Conservation (phyloP, 176 grass and related monocot genomes). For the Urochloa ruziziensis region DNA sequence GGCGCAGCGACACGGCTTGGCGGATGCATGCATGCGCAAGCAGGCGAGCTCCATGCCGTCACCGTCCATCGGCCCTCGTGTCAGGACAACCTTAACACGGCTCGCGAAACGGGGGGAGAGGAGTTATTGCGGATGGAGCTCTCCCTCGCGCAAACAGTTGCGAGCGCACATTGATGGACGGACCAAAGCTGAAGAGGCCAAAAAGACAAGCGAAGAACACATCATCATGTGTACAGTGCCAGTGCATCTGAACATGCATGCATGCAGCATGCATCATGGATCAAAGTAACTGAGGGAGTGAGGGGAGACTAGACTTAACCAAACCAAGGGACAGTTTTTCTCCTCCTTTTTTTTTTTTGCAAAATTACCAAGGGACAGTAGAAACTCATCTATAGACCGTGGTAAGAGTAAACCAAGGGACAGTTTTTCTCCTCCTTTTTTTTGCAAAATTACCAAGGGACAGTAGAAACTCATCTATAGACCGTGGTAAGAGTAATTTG, state of each 20-base stretch:
- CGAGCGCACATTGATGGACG: constrained; percentile 12
- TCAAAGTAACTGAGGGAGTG: not conserved
- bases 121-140: constrained; percentile 27
- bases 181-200: not conserved
- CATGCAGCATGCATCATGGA: too few species aligned
- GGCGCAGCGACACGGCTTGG: not conserved
- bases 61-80: not conserved
- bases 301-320: not conserved
- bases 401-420: not conserved
- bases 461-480: too few species aligned
- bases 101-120: constrained; percentile 3
- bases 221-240: not conserved
- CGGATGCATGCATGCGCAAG: not conserved
- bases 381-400: not conserved
- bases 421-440: not conserved
- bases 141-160: not conserved
- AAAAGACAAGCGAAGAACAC: constrained; percentile 22
- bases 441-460: too few species aligned
- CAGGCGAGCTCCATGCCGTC: not conserved
- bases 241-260: not conserved
- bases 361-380: too few species aligned
- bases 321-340: not conserved
- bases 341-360: too few species aligned
- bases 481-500: not conserved
- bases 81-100: constrained; percentile 19